Conservation (phyloP, 148 eudicot species). For the Heliosperma pusillum region DNA sequence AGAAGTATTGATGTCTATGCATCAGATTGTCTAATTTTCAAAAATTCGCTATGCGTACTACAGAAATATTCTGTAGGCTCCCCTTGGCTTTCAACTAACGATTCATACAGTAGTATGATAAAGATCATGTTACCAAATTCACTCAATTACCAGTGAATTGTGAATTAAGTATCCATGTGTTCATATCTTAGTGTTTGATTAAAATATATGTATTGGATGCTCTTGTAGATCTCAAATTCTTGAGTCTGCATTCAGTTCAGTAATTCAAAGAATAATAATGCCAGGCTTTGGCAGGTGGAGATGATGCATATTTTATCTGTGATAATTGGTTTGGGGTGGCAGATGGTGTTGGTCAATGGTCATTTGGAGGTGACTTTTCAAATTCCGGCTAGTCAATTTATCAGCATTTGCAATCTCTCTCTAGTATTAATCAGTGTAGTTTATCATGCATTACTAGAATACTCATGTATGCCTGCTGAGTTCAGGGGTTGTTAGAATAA, state of each 20-base stretch:
- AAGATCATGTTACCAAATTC: background rate
- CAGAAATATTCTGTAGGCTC: background rate
- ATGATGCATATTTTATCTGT: constrained; percentile 66
- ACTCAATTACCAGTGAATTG: background rate
- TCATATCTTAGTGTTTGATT: background rate
- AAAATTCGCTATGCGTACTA: background rate
- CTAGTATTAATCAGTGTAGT: background rate
- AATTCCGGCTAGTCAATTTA: background rate
- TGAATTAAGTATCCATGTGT: background rate
- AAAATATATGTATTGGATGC: background rate
- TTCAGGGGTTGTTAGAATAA: background rate
- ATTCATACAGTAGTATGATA: background rate
- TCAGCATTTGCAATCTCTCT: background rate
- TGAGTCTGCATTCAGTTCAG: constrained; percentile 32
- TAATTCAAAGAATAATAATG: constrained; percentile 70
- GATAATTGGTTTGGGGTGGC: constrained; percentile 84
- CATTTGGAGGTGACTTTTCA: constrained; percentile 57
- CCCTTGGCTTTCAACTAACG: background rate
- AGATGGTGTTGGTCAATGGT: constrained; percentile 82
- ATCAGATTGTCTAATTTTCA: background rate
- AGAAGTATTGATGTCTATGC: background rate
- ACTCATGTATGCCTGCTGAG: background rate
- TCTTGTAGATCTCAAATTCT: background rate
- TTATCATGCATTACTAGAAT: background rate
- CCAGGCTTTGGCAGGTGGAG: constrained; percentile 98